These are phyloP conservation scores for Geotrichum carabidarum DNA, from an alignment of 1,139 yeast species.

Conservation along the genomic window DNA sequence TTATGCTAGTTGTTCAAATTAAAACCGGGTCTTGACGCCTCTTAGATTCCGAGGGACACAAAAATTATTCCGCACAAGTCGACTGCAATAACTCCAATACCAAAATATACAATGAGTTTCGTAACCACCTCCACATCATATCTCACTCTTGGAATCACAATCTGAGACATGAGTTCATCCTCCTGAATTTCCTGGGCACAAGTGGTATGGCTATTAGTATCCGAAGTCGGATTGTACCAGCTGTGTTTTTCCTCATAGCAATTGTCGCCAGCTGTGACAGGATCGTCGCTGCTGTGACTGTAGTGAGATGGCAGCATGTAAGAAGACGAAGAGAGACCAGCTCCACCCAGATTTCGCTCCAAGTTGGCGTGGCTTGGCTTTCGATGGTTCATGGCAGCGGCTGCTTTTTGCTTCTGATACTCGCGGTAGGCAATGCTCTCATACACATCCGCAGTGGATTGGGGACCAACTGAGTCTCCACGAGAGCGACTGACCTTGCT, in stretches of 20 bases:
- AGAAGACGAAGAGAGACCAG: constrained; percentile 2
- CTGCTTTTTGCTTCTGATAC: constrained; percentile 27
- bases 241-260: constrained; percentile 16
- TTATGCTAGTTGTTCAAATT: too few species aligned
- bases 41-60: constrained; percentile 20
- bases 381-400: constrained; percentile 12
- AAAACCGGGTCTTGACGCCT: too few species aligned
- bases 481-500: constrained; percentile 32
- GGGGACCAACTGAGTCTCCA: constrained; percentile 42
- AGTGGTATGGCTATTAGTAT: neutral
- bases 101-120: constrained; percentile 67
- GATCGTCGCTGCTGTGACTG: constrained; percentile 9
- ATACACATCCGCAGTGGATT: constrained; percentile 42
- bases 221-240: neutral
- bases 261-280: constrained; percentile 12
- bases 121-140: constrained; percentile 74
- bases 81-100: constrained; percentile 46
- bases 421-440: constrained; percentile 39
- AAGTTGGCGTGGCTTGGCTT: constrained; percentile 21
- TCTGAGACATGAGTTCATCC: constrained; percentile 30
- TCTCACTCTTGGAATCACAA: constrained; percentile 46
- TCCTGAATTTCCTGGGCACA: constrained; percentile 22
- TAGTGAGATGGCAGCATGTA: neutral
- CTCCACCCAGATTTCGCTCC: constrained; percentile 4
- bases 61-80: constrained; percentile 27